These are phyloP conservation scores for Nothophaeocryptopus gaeumannii DNA, from an alignment of 2,329 filamentous ascomycete genomes.

Conservation along the genomic window DNA sequence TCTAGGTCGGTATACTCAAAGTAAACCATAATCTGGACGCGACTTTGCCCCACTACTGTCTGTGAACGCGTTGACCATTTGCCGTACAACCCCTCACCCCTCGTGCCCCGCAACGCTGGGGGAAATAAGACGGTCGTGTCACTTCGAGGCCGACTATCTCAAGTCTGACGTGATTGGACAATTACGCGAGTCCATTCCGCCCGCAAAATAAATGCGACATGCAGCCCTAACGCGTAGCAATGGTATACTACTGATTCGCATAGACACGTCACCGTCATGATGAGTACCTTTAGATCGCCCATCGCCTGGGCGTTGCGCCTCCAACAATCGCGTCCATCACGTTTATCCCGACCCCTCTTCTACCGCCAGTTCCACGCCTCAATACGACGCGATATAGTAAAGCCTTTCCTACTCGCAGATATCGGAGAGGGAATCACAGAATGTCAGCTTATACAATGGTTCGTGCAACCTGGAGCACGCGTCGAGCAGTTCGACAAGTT, in stretches of 20 bases:
- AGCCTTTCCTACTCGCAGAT: conserved; percentile 78
- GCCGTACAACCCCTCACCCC: no score
- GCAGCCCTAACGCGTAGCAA: neutral
- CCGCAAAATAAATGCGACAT: conserved; percentile 1
- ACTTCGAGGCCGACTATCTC: no score
- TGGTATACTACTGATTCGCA: neutral
- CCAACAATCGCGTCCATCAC: conserved; percentile 10
- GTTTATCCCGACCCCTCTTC: conserved; percentile 19
- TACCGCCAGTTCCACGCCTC: conserved; percentile 31
- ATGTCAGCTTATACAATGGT: conserved; percentile 99
- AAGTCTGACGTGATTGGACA: no score
- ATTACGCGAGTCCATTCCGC: no score
- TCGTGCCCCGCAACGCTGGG: no score
- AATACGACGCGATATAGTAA: conserved; percentile 51
- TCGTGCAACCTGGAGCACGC: conserved; percentile 89
- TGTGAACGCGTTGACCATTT: no score
- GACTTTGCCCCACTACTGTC: no score
- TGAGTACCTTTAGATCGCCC: conserved; percentile 11
- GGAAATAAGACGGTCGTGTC: no score
- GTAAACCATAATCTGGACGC: no score
- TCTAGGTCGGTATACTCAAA: no score
- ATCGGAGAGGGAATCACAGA: conserved; percentile 96
- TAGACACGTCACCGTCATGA: conserved; percentile 4
- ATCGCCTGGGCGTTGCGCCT: conserved; percentile 8
- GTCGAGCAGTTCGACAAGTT: conserved; percentile 98